phyloP scores from a whole-genome alignment of 2,329 filamentous ascomycete species.

The Arthrobotrys megalospora region DNA sequence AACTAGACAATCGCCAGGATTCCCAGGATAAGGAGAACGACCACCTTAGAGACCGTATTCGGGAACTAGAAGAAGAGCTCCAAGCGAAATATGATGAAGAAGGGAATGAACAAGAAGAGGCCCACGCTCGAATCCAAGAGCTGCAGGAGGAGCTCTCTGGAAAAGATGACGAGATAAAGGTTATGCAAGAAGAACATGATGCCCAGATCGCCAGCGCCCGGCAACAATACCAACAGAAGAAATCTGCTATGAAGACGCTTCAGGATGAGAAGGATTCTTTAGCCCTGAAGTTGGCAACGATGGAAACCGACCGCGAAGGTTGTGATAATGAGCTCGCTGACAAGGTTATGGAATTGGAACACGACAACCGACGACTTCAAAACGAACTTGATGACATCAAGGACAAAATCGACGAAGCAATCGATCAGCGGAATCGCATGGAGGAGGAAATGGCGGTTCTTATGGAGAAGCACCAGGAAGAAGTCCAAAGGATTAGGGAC shows the following conservation, averaged over 20 bases:
- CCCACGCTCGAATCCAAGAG: conserved; percentile 39
- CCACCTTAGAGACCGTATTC: conserved; percentile 71
- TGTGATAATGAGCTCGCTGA: conserved; percentile 70
- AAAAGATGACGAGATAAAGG: conserved; percentile 52
- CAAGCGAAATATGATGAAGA: conserved; percentile 63
- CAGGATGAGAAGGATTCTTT: conserved; percentile 56
- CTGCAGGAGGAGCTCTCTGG: conserved; percentile 46
- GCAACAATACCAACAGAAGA: conserved; percentile 60
- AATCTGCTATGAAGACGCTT: conserved; percentile 49
- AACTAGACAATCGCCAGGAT: conserved; percentile 74
- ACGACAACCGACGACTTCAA: conserved; percentile 71
- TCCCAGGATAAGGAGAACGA: conserved; percentile 72
- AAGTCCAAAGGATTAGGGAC: conserved; percentile 73
- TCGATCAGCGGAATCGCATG: conserved; percentile 73
- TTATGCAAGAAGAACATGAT: conserved; percentile 49
- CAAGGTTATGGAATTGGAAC: conserved; percentile 74
- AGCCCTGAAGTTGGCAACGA: conserved; percentile 33
- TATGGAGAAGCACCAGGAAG: conserved; percentile 78
- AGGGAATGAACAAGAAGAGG: conserved; percentile 48
- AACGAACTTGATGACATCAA: conserved; percentile 73
- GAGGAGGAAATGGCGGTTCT: conserved; percentile 71
- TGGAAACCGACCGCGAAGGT: conserved; percentile 65
- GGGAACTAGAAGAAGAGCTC: conserved; percentile 72
- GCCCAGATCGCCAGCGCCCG: conserved; percentile 44
- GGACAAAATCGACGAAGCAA: conserved; percentile 72